Conservation (phyloP, 2,329 filamentous ascomycete species). For the Akanthomyces muscarius region DNA sequence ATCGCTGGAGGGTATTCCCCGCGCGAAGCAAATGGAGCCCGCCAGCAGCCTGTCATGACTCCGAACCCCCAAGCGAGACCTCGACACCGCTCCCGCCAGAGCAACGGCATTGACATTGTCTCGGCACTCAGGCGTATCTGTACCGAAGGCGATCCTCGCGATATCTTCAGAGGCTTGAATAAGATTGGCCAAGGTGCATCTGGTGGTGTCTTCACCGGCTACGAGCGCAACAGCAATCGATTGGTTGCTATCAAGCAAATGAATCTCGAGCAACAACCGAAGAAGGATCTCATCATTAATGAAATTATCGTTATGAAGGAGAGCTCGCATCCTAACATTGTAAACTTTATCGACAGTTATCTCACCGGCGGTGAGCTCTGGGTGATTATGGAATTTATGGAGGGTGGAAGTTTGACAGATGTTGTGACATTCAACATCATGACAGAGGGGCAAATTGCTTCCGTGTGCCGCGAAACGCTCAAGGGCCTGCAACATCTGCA, state of each 20-base stretch:
- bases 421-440: constrained; percentile 99
- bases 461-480: constrained; percentile 89
- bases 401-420: constrained; percentile 94
- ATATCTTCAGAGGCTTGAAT: constrained; percentile 79
- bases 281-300: constrained; percentile 99
- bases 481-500: constrained; percentile 91
- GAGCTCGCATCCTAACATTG: constrained; percentile 95
- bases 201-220: constrained; percentile 89
- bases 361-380: constrained; percentile 85
- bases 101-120: constrained; percentile 76
- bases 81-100: constrained; percentile 74
- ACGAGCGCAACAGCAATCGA: constrained; percentile 76
- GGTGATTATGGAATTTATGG: constrained; percentile 99
- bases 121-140: constrained; percentile 84
- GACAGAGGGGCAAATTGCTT: constrained; percentile 95
- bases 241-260: constrained; percentile 99
- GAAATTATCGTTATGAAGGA: constrained; percentile 99
- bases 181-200: constrained; percentile 98
- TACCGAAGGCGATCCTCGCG: constrained; percentile 81
- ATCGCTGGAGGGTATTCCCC: constrained; percentile 6
- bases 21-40: constrained; percentile 18
- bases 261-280: constrained; percentile 97
- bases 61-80: constrained; percentile 55
- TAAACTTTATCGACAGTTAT: constrained; percentile 98
- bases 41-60: constrained; percentile 26